Base-by-base conservation (phyloP, 225 moss, liverwort and hornwort species). In the Sphagnum tenellum region DNA sequence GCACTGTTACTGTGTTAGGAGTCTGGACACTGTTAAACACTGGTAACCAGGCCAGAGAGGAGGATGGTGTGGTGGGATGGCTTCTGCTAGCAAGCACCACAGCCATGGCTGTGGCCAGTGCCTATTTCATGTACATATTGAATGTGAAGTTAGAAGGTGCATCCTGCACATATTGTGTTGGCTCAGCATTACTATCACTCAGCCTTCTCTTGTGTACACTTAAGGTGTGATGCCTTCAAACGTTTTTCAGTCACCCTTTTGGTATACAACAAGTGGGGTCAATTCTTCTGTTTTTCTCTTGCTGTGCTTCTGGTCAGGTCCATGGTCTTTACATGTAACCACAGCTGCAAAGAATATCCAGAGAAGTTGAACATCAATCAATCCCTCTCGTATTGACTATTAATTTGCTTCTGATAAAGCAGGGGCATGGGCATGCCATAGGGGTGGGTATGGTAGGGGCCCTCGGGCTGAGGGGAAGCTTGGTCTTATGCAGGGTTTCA, bases 121-220 rank as follows among this genome's bases (percentile, higher is more conserved):
- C 79, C 63, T 98, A 93, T 71, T 98, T 98, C 65, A 88, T 98
- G 55, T 98, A 93, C 72, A 86, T 98, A 72, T 81, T 93, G 74
- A 79, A 79, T 57, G 77, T 79, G 59, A 89, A 88, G 65, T 68
- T 98, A 68, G 87, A 72, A 51, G 98, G 98, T 62, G 90, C 98
- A 50, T 90, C 93, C 46, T 98, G 98, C 81, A 77, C 83, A 45
- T 98, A 90, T 69, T 98, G 98, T 71, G 81, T 85, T 71, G 82
- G 83, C 72, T 98, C 98, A 73, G 93, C 90, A 60, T 56, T 98
- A 67, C 89, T 98, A 48, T 98, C 98, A 55, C 72, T 83, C 66
- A 77, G 83, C 71, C 79, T 98, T 69, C 90, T 98, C 64, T 73
- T 98, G 69, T 86, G 79, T 54, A 81, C 90, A 69, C 82, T 98